A percentile compares a stretch with the other conserved stretches of the same genome.
These are phyloP conservation scores for Chlamydomonas asymmetrica DNA, from an alignment of 139 green algal species.

Conservation along the genomic window DNA sequence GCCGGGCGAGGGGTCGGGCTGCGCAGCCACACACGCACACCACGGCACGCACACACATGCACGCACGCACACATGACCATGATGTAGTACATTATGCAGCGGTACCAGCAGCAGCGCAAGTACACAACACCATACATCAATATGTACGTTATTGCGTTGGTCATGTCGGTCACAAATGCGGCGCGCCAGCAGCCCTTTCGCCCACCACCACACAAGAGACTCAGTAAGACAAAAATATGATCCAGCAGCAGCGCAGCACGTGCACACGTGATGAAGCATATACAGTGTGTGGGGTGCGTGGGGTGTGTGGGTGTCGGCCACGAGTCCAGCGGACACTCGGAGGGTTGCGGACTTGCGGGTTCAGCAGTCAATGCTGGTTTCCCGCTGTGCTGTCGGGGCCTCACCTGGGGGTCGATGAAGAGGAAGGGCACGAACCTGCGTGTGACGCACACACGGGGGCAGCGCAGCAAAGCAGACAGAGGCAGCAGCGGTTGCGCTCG, in stretches of 20 bases:
- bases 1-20: slow-evolving; percentile 30
- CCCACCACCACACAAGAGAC: background rate
- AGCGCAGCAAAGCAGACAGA: background rate
- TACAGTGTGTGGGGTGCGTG: background rate
- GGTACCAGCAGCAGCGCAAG: background rate
- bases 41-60: background rate
- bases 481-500: background rate
- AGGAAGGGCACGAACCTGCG: slow-evolving; percentile 81
- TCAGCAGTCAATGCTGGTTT: background rate
- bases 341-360: too few relatives aligned
- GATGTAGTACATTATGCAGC: background rate
- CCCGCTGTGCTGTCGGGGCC: slow-evolving; percentile 3
- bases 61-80: background rate
- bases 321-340: background rate
- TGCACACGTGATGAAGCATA: background rate
- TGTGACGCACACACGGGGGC: slow-evolving; percentile 24
- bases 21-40: background rate
- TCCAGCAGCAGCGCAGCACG: background rate
- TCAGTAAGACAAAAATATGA: background rate
- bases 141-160: too few relatives aligned
- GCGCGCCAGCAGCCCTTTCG: background rate
- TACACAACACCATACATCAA: too few relatives aligned
- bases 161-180: background rate
- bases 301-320: background rate
- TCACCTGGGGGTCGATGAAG: slow-evolving; percentile 63